Evolutionary conservation across 805 yeast genomes (phyloP).

Genomic region (Suhomyces prunicola): DNA sequence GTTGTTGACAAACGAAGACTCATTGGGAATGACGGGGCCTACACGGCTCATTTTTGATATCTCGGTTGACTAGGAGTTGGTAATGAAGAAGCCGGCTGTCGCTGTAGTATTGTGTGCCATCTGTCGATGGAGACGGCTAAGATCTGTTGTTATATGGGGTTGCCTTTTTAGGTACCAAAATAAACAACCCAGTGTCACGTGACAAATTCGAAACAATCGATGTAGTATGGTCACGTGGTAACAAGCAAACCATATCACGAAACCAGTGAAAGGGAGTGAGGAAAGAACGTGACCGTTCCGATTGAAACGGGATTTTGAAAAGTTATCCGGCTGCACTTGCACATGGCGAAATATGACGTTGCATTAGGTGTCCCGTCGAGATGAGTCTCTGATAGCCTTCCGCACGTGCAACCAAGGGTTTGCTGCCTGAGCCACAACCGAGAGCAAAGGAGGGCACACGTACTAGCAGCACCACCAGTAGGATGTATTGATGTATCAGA

Average conservation of each 20-base stretch:
- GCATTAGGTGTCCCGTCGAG: not conserved
- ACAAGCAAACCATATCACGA: too few relatives aligned
- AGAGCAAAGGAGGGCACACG: not conserved
- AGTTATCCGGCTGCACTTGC: not conserved
- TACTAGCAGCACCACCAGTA: too few relatives aligned
- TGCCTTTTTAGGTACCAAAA: not conserved
- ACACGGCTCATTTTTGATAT: constrained; percentile 1
- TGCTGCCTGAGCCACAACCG: not conserved
- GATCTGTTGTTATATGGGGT: not conserved
- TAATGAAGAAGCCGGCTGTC: not conserved
- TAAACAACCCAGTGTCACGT: not conserved
- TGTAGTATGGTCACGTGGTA: not conserved
- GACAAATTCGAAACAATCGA: not conserved
- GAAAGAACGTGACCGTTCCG: not conserved
- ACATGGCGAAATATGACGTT: not conserved
- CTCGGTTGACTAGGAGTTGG: not conserved
- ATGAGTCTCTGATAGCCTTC: not conserved
- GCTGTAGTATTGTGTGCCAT: not conserved
- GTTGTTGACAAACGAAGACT: constrained; percentile 37
- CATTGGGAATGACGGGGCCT: constrained; percentile 6
- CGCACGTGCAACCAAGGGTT: not conserved
- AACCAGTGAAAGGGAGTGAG: too few relatives aligned
- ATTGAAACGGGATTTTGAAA: not conserved
- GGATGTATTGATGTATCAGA: too few relatives aligned
- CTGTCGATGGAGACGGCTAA: not conserved